phyloP scores from a whole-genome alignment of 805 yeast species.

The Wickerhamiella lipophila region DNA sequence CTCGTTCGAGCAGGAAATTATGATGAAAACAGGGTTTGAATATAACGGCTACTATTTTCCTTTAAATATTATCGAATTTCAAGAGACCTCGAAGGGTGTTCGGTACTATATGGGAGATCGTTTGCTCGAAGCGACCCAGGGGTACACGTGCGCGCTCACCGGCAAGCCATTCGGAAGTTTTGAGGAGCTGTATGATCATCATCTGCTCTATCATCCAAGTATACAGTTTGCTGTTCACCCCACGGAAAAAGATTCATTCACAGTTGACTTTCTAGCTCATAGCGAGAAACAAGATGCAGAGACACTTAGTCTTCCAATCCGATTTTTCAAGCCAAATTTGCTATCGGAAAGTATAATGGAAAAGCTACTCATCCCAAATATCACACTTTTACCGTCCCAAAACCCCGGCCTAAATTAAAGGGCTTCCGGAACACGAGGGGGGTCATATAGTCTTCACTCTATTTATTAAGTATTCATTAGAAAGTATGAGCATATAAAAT shows the following conservation, averaged over 20 bases:
- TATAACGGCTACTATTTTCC: background rate
- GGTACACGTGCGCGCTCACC: conserved; percentile 4
- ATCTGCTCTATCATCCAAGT: background rate
- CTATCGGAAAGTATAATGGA: background rate
- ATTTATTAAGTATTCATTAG: background rate
- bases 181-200: background rate
- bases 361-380: background rate
- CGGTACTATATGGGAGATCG: background rate
- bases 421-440: too few species aligned
- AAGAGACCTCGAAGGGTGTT: background rate
- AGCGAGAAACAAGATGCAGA: too few species aligned
- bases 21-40: background rate
- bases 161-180: background rate
- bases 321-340: background rate
- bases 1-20: background rate
- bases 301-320: too few species aligned
- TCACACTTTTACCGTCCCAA: background rate
- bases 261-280: background rate
- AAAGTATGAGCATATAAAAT: too few species aligned
- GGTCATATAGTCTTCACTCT: too few species aligned
- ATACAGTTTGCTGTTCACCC: conserved; percentile 3
- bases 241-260: background rate
- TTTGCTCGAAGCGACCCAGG: background rate
- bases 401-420: background rate
- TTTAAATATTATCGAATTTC: background rate